Conservation (phyloP, 306 rosid genomes). For the Leucaena leucocephala region DNA sequence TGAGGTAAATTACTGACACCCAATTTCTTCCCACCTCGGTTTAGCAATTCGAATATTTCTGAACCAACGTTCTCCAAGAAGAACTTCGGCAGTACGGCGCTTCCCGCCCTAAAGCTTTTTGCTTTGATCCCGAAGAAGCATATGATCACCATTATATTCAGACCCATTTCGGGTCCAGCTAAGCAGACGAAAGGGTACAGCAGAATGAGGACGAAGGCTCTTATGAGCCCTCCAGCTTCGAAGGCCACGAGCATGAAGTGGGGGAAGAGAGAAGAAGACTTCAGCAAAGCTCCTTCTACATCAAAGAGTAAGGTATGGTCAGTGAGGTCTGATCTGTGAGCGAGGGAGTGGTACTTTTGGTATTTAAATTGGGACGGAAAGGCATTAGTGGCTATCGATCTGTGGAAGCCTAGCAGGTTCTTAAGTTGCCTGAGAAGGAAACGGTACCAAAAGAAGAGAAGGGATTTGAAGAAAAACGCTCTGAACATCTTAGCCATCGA, state of each 20-base stretch:
- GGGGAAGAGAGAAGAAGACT: constrained; percentile 59
- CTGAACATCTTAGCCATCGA: constrained; percentile 47
- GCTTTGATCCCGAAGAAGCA: constrained; percentile 82
- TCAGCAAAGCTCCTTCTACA: constrained; percentile 67
- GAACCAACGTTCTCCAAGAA: constrained; percentile 72
- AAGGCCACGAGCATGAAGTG: constrained; percentile 94
- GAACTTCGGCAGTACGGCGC: constrained; percentile 77
- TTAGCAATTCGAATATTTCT: constrained; percentile 62
- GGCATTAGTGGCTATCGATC: constrained; percentile 37
- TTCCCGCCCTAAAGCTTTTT: constrained; percentile 60
- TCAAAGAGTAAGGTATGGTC: constrained; percentile 60
- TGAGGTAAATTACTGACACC: constrained; percentile 63
- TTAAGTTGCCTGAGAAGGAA: constrained; percentile 53
- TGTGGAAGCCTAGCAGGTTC: constrained; percentile 37
- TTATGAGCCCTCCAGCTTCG: constrained; percentile 66
- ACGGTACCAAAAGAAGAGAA: constrained; percentile 57
- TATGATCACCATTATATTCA: constrained; percentile 74
- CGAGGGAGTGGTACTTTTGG: constrained; percentile 49
- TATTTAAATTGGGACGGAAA: constrained; percentile 36
- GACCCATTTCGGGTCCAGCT: constrained; percentile 51
- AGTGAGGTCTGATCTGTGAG: constrained; percentile 46
- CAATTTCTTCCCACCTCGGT: constrained; percentile 55
- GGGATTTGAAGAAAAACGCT: constrained; percentile 52
- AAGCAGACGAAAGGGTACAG: constrained; percentile 63
- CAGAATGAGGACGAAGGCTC: constrained; percentile 56